Base-by-base conservation (phyloP, 2,329 filamentous ascomycete genomes). In the Claviceps purpurea region DNA sequence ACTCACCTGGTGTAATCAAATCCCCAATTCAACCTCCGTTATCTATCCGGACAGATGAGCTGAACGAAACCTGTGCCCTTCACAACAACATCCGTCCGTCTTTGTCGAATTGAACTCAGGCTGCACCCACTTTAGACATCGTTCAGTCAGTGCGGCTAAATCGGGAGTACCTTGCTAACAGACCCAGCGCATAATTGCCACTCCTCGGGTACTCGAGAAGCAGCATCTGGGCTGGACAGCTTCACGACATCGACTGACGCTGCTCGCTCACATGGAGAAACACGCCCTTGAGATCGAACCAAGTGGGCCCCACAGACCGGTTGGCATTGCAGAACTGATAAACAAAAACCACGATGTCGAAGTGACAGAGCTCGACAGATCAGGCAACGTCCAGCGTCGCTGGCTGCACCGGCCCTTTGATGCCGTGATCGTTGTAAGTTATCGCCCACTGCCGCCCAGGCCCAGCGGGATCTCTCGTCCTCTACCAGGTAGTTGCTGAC, bases 341-440 rank as follows among this genome's bases (percentile, higher is more conserved):
- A 58, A 60, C 5, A 57, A 54, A 22, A 59, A 58, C 13, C 47
- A 55, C 24, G 59, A 61, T 4, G 53, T 68, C 10, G 62, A 68
- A 26, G 57, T 72, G 3, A 41, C 59, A 1, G 70, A 72, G 55
- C 61, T 68, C 2, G 69, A 70, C 56, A 69, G 64, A 49, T 65
- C 67, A 0, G 69, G 68, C 4, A 61, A 67, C 37, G 51, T 67
- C 8, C 61, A 64, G 20, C 61, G 64, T 16, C 59, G 58, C 34
- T 72, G 68, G 69, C 55, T 61, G 8, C 68, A 69, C 24, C 57
- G 56, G 1, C 51, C 59, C 4, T 58, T 57, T 40, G 59, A 62
- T 20, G 52, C 54, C 20, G 56, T 64, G 16, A 50, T 61, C n/a
- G 57, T 57, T 4, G 66, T 69, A 61, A 50, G 49, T 34, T 42